Conservation (phyloP, 495 filamentous ascomycete genomes). For the Terfezia boudieri region DNA sequence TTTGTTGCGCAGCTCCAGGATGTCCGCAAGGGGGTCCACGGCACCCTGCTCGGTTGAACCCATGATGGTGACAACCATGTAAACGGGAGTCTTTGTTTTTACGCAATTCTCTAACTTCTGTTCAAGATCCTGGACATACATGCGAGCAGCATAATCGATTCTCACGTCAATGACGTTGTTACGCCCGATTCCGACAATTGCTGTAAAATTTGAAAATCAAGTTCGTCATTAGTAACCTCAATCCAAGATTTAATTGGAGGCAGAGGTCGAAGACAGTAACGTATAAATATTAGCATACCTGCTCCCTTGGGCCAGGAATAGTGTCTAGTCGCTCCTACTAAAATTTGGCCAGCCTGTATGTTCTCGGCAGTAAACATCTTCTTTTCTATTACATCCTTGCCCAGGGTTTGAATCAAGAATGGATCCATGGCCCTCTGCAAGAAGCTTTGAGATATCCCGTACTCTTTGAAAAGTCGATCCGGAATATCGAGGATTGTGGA, state of each 20-base stretch:
- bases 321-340: conserved; percentile 22
- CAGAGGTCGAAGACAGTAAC: conserved; percentile 15
- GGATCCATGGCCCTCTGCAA: conserved; percentile 18
- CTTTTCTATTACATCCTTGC: conserved; percentile 12
- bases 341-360: conserved; percentile 18
- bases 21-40: conserved; percentile 17
- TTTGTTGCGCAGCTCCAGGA: conserved; percentile 21
- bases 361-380: conserved; percentile 18
- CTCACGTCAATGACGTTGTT: conserved; percentile 21
- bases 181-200: conserved; percentile 25
- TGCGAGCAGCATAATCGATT: conserved; percentile 22
- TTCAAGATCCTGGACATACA: conserved; percentile 20
- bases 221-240: neutral
- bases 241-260: neutral
- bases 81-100: neutral
- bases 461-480: conserved; percentile 20
- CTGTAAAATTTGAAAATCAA: conserved; percentile 3
- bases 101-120: conserved; percentile 1
- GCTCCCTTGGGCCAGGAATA: conserved; percentile 29
- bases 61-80: conserved; percentile 1
- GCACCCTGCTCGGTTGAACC: conserved; percentile 10
- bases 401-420: conserved; percentile 24
- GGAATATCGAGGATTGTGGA: conserved; percentile 23
- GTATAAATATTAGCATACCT: too few species aligned
- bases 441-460: conserved; percentile 19